Base-by-base conservation (phyloP, 2,329 filamentous ascomycete genomes). In the Cyanodermella asteris region DNA sequence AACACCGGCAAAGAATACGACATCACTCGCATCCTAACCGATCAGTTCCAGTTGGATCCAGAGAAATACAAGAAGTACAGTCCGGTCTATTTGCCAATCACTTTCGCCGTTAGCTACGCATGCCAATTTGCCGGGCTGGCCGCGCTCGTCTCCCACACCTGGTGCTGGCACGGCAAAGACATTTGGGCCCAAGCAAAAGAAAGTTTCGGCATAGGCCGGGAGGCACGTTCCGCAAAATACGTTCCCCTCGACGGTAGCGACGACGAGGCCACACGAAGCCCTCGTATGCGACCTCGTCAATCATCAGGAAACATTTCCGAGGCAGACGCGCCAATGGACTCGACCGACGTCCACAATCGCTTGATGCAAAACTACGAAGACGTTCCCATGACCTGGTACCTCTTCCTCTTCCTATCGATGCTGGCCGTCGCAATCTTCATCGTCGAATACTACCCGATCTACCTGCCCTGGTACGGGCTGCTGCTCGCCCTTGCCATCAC, bases 401-500 rank as follows among this genome's bases (percentile, higher is more conserved):
- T 84, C 10, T 34, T 67, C 16, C 84, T 75, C 0, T 78, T 80
- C 37, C 45, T 72, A 8, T 64, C 62, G 25, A 87, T 84, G 75
- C 62, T 71, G 5, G 67, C 66, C 7, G 69, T 81, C 27, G 77
- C 75, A 23, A 77, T 84, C 25, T 87, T 82, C 41, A 62, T 84
- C 7, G 76, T 84, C 15, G 77, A 87, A 51, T 80, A 82, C 40
- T 80, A 77, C 41, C 77, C 77, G 1, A 62, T 87, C 22, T 71
- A 82, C 41, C 56, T 90, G 1, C 80, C 80, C 0, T 90, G 80
- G 73, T 87, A 87, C 39, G 80, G 80, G 4, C 56, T 91, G 3
- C 55, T 90, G 10, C 59, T 91, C 5, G 75, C 80, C 2, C 59
- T 91, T 3, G 64, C 57, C 14, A 78, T 90, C 27, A 80, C 77